phyloP scores from a whole-genome alignment of 2,329 filamentous ascomycete species.

The Keithomyces neogunnii region DNA sequence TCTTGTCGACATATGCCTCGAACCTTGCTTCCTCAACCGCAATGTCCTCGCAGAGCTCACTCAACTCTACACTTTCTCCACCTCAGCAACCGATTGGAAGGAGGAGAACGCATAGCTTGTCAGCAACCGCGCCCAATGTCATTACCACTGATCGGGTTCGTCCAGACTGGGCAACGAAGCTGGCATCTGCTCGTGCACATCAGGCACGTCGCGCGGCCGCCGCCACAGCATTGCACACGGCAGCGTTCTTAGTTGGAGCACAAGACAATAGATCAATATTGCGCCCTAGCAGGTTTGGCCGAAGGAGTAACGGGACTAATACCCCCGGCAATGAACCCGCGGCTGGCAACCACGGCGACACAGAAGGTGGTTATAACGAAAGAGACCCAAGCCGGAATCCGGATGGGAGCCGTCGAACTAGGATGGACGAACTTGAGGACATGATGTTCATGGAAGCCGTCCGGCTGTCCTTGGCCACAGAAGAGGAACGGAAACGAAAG shows the following conservation, averaged over 20 bases:
- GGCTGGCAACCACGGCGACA: conserved; percentile 6
- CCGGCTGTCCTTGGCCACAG: conserved; percentile 77
- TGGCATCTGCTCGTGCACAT: conserved; percentile 76
- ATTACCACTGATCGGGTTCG: conserved; percentile 88
- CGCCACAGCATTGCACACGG: conserved; percentile 88
- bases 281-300: conserved; percentile 44
- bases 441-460: conserved; percentile 99
- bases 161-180: conserved; percentile 89
- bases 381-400: conserved; percentile 10
- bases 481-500: conserved; percentile 85
- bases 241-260: conserved; percentile 80
- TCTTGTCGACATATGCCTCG: conserved; percentile 48
- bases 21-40: conserved; percentile 46
- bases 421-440: conserved; percentile 85
- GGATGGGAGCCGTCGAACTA: conserved; percentile 28
- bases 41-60: conserved; percentile 78
- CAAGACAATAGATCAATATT: conserved; percentile 40
- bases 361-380: conserved; percentile 17
- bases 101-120: conserved; percentile 53
- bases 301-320: conserved; percentile 36
- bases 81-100: conserved; percentile 29
- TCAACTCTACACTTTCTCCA: conserved; percentile 51
- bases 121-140: conserved; percentile 74
- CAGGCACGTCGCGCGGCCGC: conserved; percentile 81
- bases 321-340: conserved; percentile 17